phyloP scores from a whole-genome alignment of 1,284 basidiomycete species.

The Dichomitus squalens region DNA sequence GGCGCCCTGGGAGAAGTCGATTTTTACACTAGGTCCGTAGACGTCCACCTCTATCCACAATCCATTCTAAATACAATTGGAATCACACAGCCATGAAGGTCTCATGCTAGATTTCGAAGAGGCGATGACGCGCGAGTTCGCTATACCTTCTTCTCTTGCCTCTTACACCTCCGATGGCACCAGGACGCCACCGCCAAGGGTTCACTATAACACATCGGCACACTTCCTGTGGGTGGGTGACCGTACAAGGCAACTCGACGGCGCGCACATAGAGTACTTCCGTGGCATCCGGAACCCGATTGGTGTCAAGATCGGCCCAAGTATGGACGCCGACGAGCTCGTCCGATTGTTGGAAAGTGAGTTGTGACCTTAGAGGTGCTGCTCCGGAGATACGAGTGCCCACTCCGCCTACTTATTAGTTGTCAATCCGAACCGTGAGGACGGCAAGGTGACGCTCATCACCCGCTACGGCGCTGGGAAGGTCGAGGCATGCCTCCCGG shows the following conservation, averaged over 20 bases:
- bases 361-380: constrained; percentile 28
- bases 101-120: constrained; percentile 94
- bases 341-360: constrained; percentile 77
- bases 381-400: neutral
- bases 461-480: constrained; percentile 92
- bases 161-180: constrained; percentile 33
- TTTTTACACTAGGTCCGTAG: constrained; percentile 85
- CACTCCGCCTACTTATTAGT: constrained; percentile 44
- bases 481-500: constrained; percentile 76
- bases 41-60: neutral
- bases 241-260: constrained; percentile 90
- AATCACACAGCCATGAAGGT: constrained; percentile 78
- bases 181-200: constrained; percentile 30
- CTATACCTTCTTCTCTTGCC: constrained; percentile 34
- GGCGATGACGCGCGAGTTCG: constrained; percentile 79
- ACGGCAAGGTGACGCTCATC: constrained; percentile 88
- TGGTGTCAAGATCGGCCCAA: constrained; percentile 95
- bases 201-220: constrained; percentile 85
- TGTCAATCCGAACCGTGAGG: constrained; percentile 84
- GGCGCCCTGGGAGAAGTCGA: constrained; percentile 90
- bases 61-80: neutral
- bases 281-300: constrained; percentile 95
- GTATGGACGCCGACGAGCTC: constrained; percentile 83
- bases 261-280: constrained; percentile 96
- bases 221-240: constrained; percentile 99